A percentile compares a stretch with the other conserved stretches of the same genome.
Evolutionary conservation across 257 asterid genomes (phyloP).

Genomic region (Lantana camara): DNA sequence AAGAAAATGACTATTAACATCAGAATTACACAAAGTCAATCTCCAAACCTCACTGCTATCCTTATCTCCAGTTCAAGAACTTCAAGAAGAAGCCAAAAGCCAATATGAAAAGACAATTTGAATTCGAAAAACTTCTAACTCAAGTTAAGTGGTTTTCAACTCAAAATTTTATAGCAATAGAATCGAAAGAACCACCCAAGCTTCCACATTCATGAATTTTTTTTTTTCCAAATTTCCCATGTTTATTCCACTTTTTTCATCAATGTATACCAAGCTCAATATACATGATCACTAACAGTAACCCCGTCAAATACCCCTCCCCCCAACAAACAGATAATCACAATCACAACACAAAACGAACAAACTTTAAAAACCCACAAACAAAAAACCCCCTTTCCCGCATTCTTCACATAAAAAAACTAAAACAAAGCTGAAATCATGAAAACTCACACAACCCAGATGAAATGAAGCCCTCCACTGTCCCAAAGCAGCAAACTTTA

Average conservation of each 20-base stretch:
- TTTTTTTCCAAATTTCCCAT: neutral
- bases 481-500: slow-evolving; percentile 34
- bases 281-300: neutral
- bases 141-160: slow-evolving; percentile 8
- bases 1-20: neutral
- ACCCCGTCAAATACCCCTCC: neutral
- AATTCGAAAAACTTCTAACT: neutral
- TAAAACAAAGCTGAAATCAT: slow-evolving; percentile 36
- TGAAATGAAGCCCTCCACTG: slow-evolving; percentile 23
- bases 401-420: slow-evolving; percentile 22
- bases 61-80: neutral
- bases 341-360: neutral
- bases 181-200: slow-evolving; percentile 18
- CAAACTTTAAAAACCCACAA: slow-evolving; percentile 12
- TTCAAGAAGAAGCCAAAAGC: slow-evolving; percentile 11
- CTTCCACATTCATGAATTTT: slow-evolving; percentile 8
- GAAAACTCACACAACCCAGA: slow-evolving; percentile 53
- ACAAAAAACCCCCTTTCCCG: slow-evolving; percentile 27
- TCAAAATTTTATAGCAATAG: neutral
- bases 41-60: neutral
- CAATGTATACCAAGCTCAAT: slow-evolving; percentile 3
- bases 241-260: neutral
- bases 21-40: neutral
- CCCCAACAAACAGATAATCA: too few relatives aligned
- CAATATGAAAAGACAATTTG: slow-evolving; percentile 1